phyloP scores from a whole-genome alignment of 2,329 filamentous ascomycete species.

The Penicillium sp. region DNA sequence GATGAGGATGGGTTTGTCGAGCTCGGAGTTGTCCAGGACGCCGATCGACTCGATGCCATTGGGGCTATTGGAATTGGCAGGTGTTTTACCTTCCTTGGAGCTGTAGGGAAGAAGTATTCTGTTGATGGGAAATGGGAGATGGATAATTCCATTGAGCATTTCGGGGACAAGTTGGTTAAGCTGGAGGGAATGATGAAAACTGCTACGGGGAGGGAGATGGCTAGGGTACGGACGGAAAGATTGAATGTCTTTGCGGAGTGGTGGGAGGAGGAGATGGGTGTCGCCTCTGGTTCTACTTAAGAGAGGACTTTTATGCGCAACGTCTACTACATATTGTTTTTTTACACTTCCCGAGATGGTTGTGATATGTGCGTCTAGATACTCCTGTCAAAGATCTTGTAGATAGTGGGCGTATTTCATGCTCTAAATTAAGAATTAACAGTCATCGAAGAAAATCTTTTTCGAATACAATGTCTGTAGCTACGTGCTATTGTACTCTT shows the following conservation, averaged over 20 bases:
- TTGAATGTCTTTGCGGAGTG: conserved; percentile 51
- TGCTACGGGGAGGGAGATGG: conserved; percentile 50
- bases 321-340: too few species aligned
- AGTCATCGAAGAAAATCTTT: too few species aligned
- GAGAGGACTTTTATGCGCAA: background rate
- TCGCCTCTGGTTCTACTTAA: background rate
- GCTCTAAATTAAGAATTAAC: background rate
- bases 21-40: conserved; percentile 83
- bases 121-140: conserved; percentile 47
- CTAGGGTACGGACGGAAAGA: conserved; percentile 49
- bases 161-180: conserved; percentile 70
- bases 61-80: conserved; percentile 81
- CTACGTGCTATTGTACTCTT: too few species aligned
- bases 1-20: conserved; percentile 59
- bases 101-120: conserved; percentile 36
- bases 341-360: background rate
- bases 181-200: conserved; percentile 63
- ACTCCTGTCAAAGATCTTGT: background rate
- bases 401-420: background rate
- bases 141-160: conserved; percentile 68
- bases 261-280: conserved; percentile 53
- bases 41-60: conserved; percentile 86
- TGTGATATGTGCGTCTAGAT: background rate
- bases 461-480: background rate
- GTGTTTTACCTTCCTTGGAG: conserved; percentile 73